Percentiles rank a stretch among this genome's conserved stretches.
Conservation (phyloP, 805 yeast species). For the Blastobotrys robertii region DNA sequence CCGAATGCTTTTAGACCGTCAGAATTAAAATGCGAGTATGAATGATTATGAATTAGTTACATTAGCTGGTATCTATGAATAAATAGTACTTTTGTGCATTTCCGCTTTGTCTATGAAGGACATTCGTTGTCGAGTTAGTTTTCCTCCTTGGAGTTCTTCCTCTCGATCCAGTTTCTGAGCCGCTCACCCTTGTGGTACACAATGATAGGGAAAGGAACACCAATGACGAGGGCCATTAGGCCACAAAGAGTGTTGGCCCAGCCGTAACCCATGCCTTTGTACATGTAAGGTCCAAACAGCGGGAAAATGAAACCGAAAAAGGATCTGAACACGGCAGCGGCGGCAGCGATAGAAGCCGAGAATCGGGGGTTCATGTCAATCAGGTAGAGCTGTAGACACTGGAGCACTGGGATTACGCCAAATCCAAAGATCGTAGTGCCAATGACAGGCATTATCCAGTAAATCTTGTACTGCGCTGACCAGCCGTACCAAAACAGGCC, state of each 20-base stretch:
- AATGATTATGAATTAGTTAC: background rate
- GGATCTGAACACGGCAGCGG: conserved; percentile 60
- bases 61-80: background rate
- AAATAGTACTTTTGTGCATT: too few relatives aligned
- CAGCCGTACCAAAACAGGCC: conserved; percentile 67
- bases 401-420: conserved; percentile 55
- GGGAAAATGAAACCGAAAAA: conserved; percentile 64
- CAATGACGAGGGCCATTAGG: conserved; percentile 44
- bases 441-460: conserved; percentile 54
- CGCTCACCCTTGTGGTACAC: conserved; percentile 48
- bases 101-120: background rate
- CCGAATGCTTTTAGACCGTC: too few relatives aligned
- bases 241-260: conserved; percentile 65
- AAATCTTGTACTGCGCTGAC: conserved; percentile 48
- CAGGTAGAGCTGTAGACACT: conserved; percentile 55
- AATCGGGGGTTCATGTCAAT: conserved; percentile 61
- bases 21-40: too few relatives aligned
- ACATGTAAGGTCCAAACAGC: conserved; percentile 51
- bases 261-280: conserved; percentile 47
- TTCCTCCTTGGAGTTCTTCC: conserved; percentile 1
- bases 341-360: conserved; percentile 61
- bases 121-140: background rate
- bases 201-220: conserved; percentile 55
- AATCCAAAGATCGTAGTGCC: conserved; percentile 54
- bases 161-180: conserved; percentile 50